Evolutionary conservation across 2,329 filamentous ascomycete genomes (phyloP).

Genomic region (Cladosporium velox): DNA sequence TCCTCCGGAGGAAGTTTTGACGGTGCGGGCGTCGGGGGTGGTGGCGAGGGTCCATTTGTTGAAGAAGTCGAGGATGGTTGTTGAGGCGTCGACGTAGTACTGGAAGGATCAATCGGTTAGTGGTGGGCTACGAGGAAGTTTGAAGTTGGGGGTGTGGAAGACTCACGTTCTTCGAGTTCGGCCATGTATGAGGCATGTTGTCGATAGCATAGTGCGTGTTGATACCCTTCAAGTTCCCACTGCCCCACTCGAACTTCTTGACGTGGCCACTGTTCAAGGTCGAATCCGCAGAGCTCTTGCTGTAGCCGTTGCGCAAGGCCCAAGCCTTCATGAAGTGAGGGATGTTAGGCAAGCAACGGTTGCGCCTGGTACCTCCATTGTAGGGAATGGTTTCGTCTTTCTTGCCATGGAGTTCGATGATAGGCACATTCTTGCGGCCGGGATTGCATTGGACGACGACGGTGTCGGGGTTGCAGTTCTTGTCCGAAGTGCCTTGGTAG

Average conservation of each 20-base stretch:
- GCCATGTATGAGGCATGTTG: constrained; percentile 42
- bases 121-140: background rate
- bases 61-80: constrained; percentile 22
- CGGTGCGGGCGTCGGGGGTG: constrained; percentile 10
- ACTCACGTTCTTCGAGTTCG: constrained; percentile 24
- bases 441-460: constrained; percentile 27
- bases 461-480: constrained; percentile 22
- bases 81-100: constrained; percentile 19
- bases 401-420: constrained; percentile 47
- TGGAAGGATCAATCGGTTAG: background rate
- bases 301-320: constrained; percentile 37
- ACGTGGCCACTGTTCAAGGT: constrained; percentile 28
- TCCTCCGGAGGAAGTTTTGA: background rate
- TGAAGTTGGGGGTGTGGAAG: background rate
- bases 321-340: constrained; percentile 39
- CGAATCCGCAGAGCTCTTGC: constrained; percentile 27
- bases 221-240: constrained; percentile 36
- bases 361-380: constrained; percentile 36
- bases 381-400: constrained; percentile 44
- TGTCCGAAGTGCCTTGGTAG: constrained; percentile 36
- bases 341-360: constrained; percentile 27
- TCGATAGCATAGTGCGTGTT: constrained; percentile 41
- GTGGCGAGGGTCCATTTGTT: constrained; percentile 14
- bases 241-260: constrained; percentile 27
- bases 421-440: constrained; percentile 37